Conservation (phyloP, 441 rosid genomes). For the Jatropha multifida region DNA sequence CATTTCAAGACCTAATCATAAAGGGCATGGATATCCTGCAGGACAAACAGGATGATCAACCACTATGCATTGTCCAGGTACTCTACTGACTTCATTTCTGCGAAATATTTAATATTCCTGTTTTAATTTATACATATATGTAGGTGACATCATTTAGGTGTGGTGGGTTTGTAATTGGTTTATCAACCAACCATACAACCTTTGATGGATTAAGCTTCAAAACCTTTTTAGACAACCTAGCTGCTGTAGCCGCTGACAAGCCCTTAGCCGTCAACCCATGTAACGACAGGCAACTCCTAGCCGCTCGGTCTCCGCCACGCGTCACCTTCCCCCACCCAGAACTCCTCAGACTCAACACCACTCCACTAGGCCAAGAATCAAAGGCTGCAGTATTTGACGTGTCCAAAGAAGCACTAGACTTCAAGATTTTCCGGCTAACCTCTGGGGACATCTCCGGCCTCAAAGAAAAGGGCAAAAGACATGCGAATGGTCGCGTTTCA, state of each 20-base stretch:
- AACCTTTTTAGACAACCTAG: slow-evolving; percentile 62
- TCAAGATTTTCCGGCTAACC: slow-evolving; percentile 58
- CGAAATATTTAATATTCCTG: neutral
- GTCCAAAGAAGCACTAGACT: slow-evolving; percentile 48
- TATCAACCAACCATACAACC: slow-evolving; percentile 56
- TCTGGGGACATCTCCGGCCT: slow-evolving; percentile 39
- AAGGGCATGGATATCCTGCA: slow-evolving; percentile 24
- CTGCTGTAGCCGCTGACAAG: slow-evolving; percentile 50
- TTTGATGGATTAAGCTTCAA: slow-evolving; percentile 84
- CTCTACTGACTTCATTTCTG: no score
- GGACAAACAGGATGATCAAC: slow-evolving; percentile 48
- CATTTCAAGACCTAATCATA: slow-evolving; percentile 47
- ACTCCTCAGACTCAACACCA: slow-evolving; percentile 42
- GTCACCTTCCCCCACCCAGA: slow-evolving; percentile 77
- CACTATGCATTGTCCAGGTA: slow-evolving; percentile 68
- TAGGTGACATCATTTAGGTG: slow-evolving; percentile 76
- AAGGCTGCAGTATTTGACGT: slow-evolving; percentile 44
- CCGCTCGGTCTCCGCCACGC: slow-evolving; percentile 67
- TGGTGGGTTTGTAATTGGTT: slow-evolving; percentile 78
- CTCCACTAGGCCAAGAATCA: slow-evolving; percentile 25
- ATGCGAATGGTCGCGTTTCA: slow-evolving; percentile 25
- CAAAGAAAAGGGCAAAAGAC: slow-evolving; percentile 51
- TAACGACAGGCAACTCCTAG: slow-evolving; percentile 66
- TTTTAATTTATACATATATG: neutral
- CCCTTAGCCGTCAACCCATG: slow-evolving; percentile 55